Evolutionary conservation across 2,329 filamentous ascomycete genomes (phyloP).

Genomic region (Diplodia seriata): DNA sequence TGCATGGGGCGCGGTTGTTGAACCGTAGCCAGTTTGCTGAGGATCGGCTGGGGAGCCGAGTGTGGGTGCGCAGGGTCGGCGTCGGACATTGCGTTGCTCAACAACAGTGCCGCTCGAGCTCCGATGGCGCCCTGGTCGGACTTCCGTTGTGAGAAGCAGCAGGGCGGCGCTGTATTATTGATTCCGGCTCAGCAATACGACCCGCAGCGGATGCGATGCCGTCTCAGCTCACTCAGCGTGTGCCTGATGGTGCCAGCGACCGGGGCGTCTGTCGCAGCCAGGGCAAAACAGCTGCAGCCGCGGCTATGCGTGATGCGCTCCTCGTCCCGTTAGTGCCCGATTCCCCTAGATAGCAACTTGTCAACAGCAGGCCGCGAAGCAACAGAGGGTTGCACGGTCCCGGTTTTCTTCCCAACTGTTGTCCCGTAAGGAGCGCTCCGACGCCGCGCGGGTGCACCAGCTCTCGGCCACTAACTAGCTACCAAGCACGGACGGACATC

Average conservation of each 20-base stretch:
- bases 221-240: slow-evolving; percentile 29
- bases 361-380: slow-evolving; percentile 7
- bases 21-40: slow-evolving; percentile 25
- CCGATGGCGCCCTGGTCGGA: slow-evolving; percentile 23
- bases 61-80: slow-evolving; percentile 24
- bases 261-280: slow-evolving; percentile 1
- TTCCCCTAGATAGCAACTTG: slow-evolving; percentile 9
- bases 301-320: slow-evolving; percentile 18
- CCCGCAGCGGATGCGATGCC: slow-evolving; percentile 13
- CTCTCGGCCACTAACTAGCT: slow-evolving; percentile 24
- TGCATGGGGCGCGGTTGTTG: slow-evolving; percentile 26
- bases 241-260: background rate
- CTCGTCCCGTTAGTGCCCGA: background rate
- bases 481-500: slow-evolving; percentile 29
- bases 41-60: slow-evolving; percentile 31
- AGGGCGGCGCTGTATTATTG: background rate
- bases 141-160: slow-evolving; percentile 4
- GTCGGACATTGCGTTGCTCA: slow-evolving; percentile 30
- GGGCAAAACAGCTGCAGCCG: slow-evolving; percentile 22
- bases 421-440: slow-evolving; percentile 16
- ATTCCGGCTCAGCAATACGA: slow-evolving; percentile 10
- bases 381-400: slow-evolving; percentile 17
- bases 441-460: slow-evolving; percentile 20
- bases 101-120: slow-evolving; percentile 24
- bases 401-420: slow-evolving; percentile 26